Evolutionary conservation across 441 rosid species (phyloP), one percentile per base, ranked within the genome.

Genomic region (Syzygium syzygioides): DNA sequence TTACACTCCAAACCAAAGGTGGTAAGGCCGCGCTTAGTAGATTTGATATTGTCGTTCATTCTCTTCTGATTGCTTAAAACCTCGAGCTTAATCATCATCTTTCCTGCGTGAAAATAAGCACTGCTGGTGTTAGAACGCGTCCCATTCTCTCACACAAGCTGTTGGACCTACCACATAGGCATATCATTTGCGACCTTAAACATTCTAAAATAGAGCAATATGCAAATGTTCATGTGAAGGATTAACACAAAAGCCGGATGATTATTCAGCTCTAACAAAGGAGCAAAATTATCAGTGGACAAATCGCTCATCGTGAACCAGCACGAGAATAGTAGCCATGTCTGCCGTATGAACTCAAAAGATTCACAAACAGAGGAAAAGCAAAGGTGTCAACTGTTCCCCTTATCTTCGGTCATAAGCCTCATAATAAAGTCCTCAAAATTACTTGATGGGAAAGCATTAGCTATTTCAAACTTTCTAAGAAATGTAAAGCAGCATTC

Each of bases 71-170:
- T 90, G 87, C 91, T 91, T 84, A 94, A 90, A 89, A 93, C 92
- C 92, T 97, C 99, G 80, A 96, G 93, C 92, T 93, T 95, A 37
- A 95, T 90, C 45, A 86, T 88, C 96, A 92, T 98, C 93, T 93
- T 95, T 89, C 98, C 99, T 98, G 85, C 79, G 25, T 30, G 85
- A 60, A 88, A 86, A 88, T 76, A 76, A 76, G 52, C 52, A 76
- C 8, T 12, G 17, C 12, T 14, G 9, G 50, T 71, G 83, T 76
- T 41, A 41, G 83, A 37, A 76, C 25, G 12, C 83, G 23, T 37
- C 50, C 50, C 80, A 71, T 71, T 71, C 80, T 37, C 80, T 3
- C 52, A 11, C 52, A 23, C 83, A 23, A 41, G 83, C 83, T 41
- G 28, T 23, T 76, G 50, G 80, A 76, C 52, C 83, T 76, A 76